A percentile compares a stretch with the other conserved stretches of the same genome.
Conservation (phyloP, 495 filamentous ascomycete genomes). For the Penicillium longicatenatum region DNA sequence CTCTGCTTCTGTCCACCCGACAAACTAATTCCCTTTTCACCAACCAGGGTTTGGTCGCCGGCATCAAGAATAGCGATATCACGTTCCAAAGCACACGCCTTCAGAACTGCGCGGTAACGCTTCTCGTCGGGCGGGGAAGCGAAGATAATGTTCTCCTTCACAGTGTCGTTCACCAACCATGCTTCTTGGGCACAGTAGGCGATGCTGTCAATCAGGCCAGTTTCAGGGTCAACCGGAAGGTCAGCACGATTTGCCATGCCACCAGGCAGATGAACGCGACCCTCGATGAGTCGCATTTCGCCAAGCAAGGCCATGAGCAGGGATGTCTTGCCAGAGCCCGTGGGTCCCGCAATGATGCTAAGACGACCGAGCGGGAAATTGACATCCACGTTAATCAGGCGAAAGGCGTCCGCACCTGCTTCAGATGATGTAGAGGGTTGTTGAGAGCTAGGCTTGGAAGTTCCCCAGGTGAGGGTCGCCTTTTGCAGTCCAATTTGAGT, state of each 20-base stretch:
- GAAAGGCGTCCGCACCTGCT: conserved; percentile 61
- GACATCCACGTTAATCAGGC: conserved; percentile 76
- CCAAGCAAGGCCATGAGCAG: conserved; percentile 94
- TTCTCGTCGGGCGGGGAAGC: conserved; percentile 79
- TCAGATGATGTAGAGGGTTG: conserved; percentile 24
- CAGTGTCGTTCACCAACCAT: conserved; percentile 95
- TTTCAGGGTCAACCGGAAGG: conserved; percentile 76
- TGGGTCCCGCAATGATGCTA: conserved; percentile 90
- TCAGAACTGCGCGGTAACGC: conserved; percentile 84
- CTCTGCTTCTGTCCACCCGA: conserved; percentile 98
- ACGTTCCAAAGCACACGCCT: conserved; percentile 89
- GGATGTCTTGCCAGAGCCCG: conserved; percentile 93
- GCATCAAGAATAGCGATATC: conserved; percentile 90
- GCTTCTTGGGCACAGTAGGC: conserved; percentile 98
- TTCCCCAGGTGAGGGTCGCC: conserved; percentile 88
- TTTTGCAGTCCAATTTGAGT: conserved; percentile 78
- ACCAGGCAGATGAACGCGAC: conserved; percentile 81
- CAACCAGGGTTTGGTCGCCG: conserved; percentile 92
- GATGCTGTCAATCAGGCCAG: conserved; percentile 84
- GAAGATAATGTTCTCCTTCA: conserved; percentile 96
- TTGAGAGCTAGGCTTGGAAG: conserved; percentile 48
- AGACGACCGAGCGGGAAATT: conserved; percentile 77
- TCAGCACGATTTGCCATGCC: conserved; percentile 77
- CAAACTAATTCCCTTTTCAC: conserved; percentile 95
- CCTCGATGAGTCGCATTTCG: conserved; percentile 89